A percentile compares a stretch with the other conserved stretches of the same genome.
These are phyloP conservation scores for Plasmodium yoelii DNA, from an alignment of 169 alveolate genomes.

Conservation along the genomic window DNA sequence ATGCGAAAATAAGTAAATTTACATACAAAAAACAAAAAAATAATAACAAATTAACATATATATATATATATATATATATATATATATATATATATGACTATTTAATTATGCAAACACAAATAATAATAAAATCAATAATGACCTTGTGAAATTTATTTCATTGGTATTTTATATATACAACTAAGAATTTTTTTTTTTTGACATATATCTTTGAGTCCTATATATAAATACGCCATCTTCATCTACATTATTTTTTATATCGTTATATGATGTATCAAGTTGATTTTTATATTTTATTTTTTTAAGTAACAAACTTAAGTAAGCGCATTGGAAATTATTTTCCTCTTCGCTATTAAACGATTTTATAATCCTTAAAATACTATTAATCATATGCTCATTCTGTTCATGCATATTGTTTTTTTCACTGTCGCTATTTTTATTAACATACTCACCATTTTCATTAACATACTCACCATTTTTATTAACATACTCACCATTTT, in stretches of 20 bases:
- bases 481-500: background rate
- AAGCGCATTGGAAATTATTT: conserved; percentile 23
- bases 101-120: background rate
- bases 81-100: background rate
- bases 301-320: conserved; percentile 65
- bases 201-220: conserved; percentile 50
- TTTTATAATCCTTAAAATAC: conserved; percentile 26
- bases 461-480: background rate
- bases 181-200: conserved; percentile 34
- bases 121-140: too few species aligned
- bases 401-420: background rate
- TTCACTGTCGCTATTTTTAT: background rate
- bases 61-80: background rate
- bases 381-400: background rate
- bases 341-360: conserved; percentile 12
- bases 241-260: conserved; percentile 45
- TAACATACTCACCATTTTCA: background rate
- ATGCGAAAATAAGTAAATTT: too few species aligned
- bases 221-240: conserved; percentile 73
- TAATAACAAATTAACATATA: conserved; percentile 5
- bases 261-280: conserved; percentile 23
- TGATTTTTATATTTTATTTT: conserved; percentile 64
- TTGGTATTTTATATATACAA: too few species aligned
- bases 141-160: too few species aligned
- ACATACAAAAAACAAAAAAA: background rate